Conservation (phyloP, 164 flowering plant species). For the Chimonanthus salicifolius region DNA sequence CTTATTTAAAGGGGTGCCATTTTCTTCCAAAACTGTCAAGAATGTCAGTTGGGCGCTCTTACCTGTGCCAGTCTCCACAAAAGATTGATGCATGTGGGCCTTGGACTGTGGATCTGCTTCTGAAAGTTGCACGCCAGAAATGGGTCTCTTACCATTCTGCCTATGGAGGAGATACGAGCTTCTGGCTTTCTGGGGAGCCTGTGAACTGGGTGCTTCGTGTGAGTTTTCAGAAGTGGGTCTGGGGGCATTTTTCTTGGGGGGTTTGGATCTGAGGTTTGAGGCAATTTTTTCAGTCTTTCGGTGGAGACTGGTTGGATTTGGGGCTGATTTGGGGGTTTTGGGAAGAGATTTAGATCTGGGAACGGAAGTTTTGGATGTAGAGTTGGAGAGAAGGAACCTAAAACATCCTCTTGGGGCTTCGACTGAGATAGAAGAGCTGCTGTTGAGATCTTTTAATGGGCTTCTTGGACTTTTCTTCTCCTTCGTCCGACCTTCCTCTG, state of each 20-base stretch:
- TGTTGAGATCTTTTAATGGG: conserved; percentile 46
- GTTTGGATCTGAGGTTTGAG: conserved; percentile 21
- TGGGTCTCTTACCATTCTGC: conserved; percentile 24
- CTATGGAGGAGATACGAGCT: conserved; percentile 15
- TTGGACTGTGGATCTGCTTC: conserved; percentile 1
- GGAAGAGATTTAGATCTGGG: conserved; percentile 17
- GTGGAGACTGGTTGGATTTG: conserved; percentile 8
- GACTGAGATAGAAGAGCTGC: conserved; percentile 20
- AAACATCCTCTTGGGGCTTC: conserved; percentile 57
- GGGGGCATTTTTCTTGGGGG: conserved; percentile 11
- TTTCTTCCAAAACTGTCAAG: conserved; percentile 6
- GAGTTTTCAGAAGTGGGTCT: conserved; percentile 13
- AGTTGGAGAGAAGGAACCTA: conserved; percentile 42
- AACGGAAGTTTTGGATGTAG: conserved; percentile 22
- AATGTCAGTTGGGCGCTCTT: conserved; percentile 15
- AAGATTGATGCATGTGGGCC: not conserved
- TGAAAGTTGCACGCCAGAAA: not conserved
- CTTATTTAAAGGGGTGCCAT: conserved; percentile 7
- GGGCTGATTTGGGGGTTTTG: conserved; percentile 46
- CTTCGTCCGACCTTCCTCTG: conserved; percentile 1
- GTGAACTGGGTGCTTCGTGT: conserved; percentile 15
- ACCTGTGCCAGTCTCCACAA: conserved; percentile 4
- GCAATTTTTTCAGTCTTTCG: not conserved
- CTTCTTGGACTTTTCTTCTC: conserved; percentile 16
- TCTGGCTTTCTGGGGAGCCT: conserved; percentile 8